These are phyloP conservation scores for Fusarium sublunatum DNA, from an alignment of 2,329 filamentous ascomycete genomes.

Conservation along the genomic window DNA sequence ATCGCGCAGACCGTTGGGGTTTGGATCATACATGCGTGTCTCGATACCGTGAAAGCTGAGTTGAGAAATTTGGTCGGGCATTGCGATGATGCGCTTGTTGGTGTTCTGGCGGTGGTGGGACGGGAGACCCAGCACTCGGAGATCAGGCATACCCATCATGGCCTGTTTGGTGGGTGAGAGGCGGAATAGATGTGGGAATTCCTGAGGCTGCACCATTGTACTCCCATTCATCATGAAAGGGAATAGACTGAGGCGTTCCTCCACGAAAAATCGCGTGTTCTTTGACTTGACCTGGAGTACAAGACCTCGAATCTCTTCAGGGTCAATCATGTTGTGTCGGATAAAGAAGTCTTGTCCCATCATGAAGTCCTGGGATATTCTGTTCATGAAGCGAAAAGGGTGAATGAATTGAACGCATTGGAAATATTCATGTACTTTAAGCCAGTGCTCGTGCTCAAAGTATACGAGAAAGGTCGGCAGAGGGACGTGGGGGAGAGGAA, in stretches of 20 bases:
- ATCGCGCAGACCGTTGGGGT: neutral
- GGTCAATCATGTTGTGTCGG: neutral
- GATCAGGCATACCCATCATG: neutral
- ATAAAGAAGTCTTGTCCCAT: too few relatives aligned
- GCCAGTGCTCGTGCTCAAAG: slow-evolving; percentile 1
- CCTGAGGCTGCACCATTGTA: neutral
- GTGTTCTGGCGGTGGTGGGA: rapidly evolving
- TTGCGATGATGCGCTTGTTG: neutral
- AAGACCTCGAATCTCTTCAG: neutral
- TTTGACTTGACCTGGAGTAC: neutral
- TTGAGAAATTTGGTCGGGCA: neutral
- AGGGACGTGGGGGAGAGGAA: neutral
- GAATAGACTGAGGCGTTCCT: neutral
- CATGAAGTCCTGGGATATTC: neutral
- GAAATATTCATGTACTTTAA: neutral
- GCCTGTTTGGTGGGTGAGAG: neutral
- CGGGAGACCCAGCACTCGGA: neutral
- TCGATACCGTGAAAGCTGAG: neutral
- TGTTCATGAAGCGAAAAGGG: neutral
- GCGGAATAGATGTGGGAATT: neutral
- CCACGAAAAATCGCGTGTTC: neutral
- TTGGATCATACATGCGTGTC: neutral
- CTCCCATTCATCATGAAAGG: neutral
- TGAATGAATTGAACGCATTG: neutral
- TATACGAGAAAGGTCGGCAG: rapidly evolving